Conservation (phyloP, 495 filamentous ascomycete genomes). For the Hyaloscypha bicolor region DNA sequence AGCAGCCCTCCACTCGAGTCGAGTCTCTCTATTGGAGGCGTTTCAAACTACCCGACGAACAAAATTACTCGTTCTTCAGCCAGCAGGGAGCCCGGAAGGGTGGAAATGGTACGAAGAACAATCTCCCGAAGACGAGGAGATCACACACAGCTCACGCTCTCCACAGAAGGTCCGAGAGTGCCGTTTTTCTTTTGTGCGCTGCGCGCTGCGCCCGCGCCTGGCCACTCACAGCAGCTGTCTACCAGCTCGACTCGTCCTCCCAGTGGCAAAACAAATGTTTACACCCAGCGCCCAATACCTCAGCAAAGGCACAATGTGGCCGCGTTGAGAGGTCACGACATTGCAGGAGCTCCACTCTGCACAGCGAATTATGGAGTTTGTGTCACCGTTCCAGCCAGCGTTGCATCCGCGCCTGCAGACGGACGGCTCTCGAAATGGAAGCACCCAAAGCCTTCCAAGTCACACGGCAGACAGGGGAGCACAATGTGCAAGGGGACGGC, state of each 20-base stretch:
- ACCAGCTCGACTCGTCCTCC: not conserved
- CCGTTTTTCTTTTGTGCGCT: not conserved
- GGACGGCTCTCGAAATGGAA: not conserved
- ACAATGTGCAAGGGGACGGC: slow-evolving; percentile 7
- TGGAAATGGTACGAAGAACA: not conserved
- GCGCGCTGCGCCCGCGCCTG: not conserved
- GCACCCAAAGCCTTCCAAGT: not conserved
- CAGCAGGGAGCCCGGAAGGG: not conserved
- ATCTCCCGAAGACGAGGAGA: not conserved
- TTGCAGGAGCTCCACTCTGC: slow-evolving; percentile 18
- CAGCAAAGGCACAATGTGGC: slow-evolving; percentile 8
- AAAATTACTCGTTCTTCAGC: slow-evolving; percentile 3
- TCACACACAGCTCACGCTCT: not conserved
- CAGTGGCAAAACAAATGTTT: slow-evolving; percentile 20
- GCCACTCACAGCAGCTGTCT: not conserved
- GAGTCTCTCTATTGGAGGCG: slow-evolving; percentile 12
- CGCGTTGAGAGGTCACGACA: slow-evolving; percentile 25
- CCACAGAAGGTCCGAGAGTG: not conserved
- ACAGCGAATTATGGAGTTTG: slow-evolving; percentile 22
- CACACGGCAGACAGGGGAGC: slow-evolving; percentile 11
- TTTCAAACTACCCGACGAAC: slow-evolving; percentile 10
- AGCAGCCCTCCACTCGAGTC: slow-evolving; percentile 5
- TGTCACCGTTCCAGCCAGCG: slow-evolving; percentile 8
- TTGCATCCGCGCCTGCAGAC: slow-evolving; percentile 16
- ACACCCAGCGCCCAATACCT: slow-evolving; percentile 21